Evolutionary conservation across 805 yeast genomes (phyloP), one percentile per base, ranked within the genome.

Genomic region (Saccharomycopsis sp.): DNA sequence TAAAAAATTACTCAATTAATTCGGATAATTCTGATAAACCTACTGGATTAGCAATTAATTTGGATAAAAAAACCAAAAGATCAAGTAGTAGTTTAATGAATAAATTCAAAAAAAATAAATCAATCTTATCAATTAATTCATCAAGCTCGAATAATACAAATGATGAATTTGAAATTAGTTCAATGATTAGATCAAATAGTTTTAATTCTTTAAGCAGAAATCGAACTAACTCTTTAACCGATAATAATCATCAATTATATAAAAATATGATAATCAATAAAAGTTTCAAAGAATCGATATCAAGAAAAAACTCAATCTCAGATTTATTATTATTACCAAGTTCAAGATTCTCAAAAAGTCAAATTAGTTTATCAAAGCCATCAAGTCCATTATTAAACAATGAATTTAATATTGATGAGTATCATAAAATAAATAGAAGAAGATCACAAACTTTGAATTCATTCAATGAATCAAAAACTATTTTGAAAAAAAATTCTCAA

Each of bases 371-470:
- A 6, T 39, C 46, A 4, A 39, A 39, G 12, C 46, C 46, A 4
- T 15, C 17, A 3, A 13, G 15, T 20, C 27, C 36, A 20, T 5
- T 9, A 18, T 3, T 9, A 31, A 30, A 28, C n/a, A 14, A 28
- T 28, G 17, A 9, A 5, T 9, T 9, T 28, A 15, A 15, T 28
- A 14, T 14, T 28, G 17, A 14, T 10, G 26, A 23, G 6, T 8
- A 6, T 8, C 6, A 23, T 8, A 6, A 6, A 27, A 21, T 6
- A 18, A 34, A 15, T 25, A 34, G 47, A 27, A 20, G 47, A 31
- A 40, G 47, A 40, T 36, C 41, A 27, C 40, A 40, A 15, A 44
- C 47, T 6, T 30, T 44, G 15, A 40, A 23, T n/a, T 36, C 47
- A 20, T 28, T 44, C 5, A 33, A 10, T 6, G 10, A 23, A 23